Evolutionary conservation across 2,329 filamentous ascomycete species (phyloP), one percentile per base, ranked within the genome.

Genomic region (Penicillium sp.): DNA sequence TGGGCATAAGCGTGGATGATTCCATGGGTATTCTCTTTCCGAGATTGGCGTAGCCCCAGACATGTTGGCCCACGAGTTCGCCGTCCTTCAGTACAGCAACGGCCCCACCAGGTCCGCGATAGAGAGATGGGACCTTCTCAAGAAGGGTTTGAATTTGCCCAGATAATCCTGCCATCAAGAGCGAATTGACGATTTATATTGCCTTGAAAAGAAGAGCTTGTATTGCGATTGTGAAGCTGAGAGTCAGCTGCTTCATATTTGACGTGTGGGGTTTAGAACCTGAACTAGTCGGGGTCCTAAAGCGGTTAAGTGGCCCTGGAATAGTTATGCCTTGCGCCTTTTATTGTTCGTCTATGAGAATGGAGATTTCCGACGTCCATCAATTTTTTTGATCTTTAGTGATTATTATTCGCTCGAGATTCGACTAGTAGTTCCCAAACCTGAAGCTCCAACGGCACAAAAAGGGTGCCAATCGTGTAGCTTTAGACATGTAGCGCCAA

Each of bases 41-140:
- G n/a, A 53, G 50, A 17, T 53, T 53, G 2, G 50, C 28, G 50
- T 53, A 53, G 33, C 50, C 50, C 50, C 50, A 53, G 3, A 53
- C 33, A 24, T 53, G 50, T 24, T 53, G 19, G 4, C 19, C 50
- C 4, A 53, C 33, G n/a, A 53, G 30, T 38, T 53, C 33, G 33
- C 33, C 50, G 4, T 53, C 35, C 6, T 33, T 35, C 50, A 53
- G 33, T 35, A 53, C 50, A 10, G 33, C 50, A 10, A 53, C 33
- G 19, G 50, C 50, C 33, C 50, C 50, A 24, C 50, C 50, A 17
- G 50, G 50, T 17, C 50, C 50, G 19, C 33, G 50, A 38, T 53
- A 53, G 13, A 35, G 50, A 37, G 30, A 35, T 17, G 50, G 50
- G 12, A 40, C 22, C 35, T 22, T 37, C 33, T 26, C 33, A 17